A percentile compares a stretch with the other conserved stretches of the same genome.
These are phyloP conservation scores for Penicillium pulvis DNA, from an alignment of 495 filamentous ascomycete genomes.

Conservation along the genomic window DNA sequence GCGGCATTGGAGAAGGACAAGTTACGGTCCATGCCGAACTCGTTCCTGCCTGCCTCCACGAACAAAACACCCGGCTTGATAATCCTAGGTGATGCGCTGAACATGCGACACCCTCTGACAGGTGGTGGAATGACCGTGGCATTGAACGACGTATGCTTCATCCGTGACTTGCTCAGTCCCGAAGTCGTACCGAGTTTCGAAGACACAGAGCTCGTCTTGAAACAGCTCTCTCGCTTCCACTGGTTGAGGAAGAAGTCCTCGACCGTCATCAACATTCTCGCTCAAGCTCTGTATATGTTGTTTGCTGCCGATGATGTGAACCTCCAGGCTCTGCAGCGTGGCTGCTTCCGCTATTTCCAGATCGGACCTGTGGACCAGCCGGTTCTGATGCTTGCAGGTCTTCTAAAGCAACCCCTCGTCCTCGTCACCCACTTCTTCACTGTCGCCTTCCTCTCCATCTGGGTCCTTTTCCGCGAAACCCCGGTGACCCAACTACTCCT, in stretches of 20 bases:
- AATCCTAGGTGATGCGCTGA: constrained; percentile 87
- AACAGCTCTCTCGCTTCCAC: constrained; percentile 77
- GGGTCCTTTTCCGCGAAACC: constrained; percentile 63
- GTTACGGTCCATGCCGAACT: constrained; percentile 87
- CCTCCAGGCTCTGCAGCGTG: constrained; percentile 63
- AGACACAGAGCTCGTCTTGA: constrained; percentile 62
- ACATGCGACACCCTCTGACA: constrained; percentile 95
- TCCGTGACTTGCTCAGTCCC: constrained; percentile 71
- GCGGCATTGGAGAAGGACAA: constrained; percentile 73
- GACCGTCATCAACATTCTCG: constrained; percentile 92
- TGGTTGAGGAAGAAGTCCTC: constrained; percentile 82
- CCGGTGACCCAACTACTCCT: constrained; percentile 62
- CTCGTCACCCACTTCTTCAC: constrained; percentile 93
- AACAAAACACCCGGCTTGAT: constrained; percentile 73
- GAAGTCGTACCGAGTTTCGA: constrained; percentile 66
- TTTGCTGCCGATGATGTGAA: constrained; percentile 79
- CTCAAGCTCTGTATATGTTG: constrained; percentile 84
- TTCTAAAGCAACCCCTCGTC: constrained; percentile 74
- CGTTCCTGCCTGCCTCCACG: constrained; percentile 77
- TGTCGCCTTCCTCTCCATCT: constrained; percentile 87
- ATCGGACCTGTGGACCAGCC: constrained; percentile 73
- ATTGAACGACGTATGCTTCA: constrained; percentile 79
- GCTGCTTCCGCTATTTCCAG: constrained; percentile 94
- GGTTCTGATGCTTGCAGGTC: constrained; percentile 78
- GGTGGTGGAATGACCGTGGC: constrained; percentile 97